A percentile compares a stretch with the other conserved stretches of the same genome.
These are phyloP conservation scores for Fragaria vesca DNA, from an alignment of 306 rosid genomes.

Conservation along the genomic window DNA sequence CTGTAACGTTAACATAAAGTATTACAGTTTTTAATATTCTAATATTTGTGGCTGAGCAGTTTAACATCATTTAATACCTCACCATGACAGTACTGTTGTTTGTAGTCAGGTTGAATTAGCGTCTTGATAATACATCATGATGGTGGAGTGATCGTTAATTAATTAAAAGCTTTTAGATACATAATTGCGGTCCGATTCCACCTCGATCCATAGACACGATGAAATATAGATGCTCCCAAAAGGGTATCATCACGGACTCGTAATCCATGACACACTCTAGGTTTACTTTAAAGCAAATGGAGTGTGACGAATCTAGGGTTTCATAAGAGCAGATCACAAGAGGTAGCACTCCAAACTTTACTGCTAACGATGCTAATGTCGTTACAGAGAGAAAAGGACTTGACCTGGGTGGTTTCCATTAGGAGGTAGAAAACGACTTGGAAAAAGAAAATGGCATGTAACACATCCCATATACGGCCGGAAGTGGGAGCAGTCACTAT, in stretches of 20 bases:
- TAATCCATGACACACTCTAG: background rate
- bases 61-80: too few species aligned
- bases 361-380: background rate
- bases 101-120: too few species aligned
- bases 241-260: background rate
- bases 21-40: too few species aligned
- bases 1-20: background rate
- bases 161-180: too few species aligned
- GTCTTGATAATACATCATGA: too few species aligned
- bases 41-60: background rate
- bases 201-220: background rate
- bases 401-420: background rate
- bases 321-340: background rate
- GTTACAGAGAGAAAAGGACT: background rate
- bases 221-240: background rate
- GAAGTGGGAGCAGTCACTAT: constrained; percentile 2
- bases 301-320: background rate
- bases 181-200: background rate
- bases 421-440: background rate
- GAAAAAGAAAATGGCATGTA: background rate
- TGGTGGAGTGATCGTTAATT: too few species aligned
- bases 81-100: too few species aligned
- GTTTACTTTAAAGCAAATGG: background rate
- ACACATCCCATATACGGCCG: background rate
- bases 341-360: background rate